Percentiles rank a stretch among this genome's conserved stretches.
These are phyloP conservation scores for Pseudogymnoascus sp. DNA, from an alignment of 2,329 filamentous ascomycete genomes.

Conservation along the genomic window DNA sequence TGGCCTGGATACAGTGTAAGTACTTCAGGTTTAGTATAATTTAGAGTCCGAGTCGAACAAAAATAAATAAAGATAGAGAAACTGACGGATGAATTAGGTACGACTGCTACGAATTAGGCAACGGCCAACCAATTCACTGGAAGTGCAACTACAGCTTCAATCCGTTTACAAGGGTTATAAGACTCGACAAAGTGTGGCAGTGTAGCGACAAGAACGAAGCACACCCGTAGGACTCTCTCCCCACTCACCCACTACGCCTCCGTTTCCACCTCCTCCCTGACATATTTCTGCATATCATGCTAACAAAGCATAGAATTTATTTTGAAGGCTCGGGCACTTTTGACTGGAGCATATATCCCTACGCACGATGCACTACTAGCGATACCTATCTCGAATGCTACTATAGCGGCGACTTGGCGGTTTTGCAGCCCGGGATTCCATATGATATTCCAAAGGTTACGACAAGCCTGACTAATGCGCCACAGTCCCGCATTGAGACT, in stretches of 20 bases:
- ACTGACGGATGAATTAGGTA: neutral
- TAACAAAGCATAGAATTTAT: neutral
- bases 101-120: neutral
- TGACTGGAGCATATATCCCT: neutral
- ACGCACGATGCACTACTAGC: neutral
- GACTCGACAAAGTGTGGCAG: neutral
- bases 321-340: neutral
- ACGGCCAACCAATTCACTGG: neutral
- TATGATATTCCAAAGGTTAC: neutral
- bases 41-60: neutral
- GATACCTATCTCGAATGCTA: neutral
- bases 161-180: neutral
- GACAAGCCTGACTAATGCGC: neutral
- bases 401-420: neutral
- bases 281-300: neutral
- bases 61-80: neutral
- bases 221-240: neutral
- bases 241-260: neutral
- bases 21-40: neutral
- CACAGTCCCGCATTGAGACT: neutral
- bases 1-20: neutral
- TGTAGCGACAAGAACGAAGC: neutral
- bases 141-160: neutral
- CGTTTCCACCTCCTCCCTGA: too few relatives aligned
- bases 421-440: neutral